A percentile compares a stretch with the other conserved stretches of the same genome.
Conservation (phyloP, 805 yeast species). For the Cyberlindnera lachancei region DNA sequence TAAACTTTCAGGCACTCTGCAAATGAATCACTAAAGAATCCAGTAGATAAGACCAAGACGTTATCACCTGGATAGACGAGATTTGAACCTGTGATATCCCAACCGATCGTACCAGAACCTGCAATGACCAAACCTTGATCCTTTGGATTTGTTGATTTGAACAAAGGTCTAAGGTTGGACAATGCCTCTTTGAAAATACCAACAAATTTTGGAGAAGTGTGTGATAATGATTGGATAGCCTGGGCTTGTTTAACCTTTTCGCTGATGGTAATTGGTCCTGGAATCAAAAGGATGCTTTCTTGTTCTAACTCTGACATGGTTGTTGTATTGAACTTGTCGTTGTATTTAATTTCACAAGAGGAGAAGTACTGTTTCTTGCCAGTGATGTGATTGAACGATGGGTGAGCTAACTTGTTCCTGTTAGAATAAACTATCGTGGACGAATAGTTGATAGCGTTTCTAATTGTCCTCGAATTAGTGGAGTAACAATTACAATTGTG, state of each 20-base stretch:
- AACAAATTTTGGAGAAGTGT: conserved; percentile 80
- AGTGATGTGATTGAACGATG: no score
- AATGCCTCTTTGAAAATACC: conserved; percentile 64
- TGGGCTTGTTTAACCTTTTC: conserved; percentile 72
- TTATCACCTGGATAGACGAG: conserved; percentile 58
- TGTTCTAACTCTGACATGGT: conserved; percentile 12
- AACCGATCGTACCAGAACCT: conserved; percentile 93
- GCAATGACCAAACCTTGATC: conserved; percentile 78
- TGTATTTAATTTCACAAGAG: no score
- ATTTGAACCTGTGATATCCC: conserved; percentile 86
- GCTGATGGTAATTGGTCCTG: conserved; percentile 84
- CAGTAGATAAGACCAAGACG: conserved; percentile 80
- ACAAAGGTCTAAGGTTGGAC: conserved; percentile 60
- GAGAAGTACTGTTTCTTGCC: no score
- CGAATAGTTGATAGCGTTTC: no score
- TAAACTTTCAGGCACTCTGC: conserved; percentile 68
- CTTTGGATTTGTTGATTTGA: conserved; percentile 56
- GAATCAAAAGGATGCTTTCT: conserved; percentile 50
- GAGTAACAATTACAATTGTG: no score
- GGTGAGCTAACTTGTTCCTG: no score
- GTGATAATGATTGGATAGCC: conserved; percentile 82
- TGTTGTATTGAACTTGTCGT: no score
- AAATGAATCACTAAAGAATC: conserved; percentile 80
- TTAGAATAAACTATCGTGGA: no score
- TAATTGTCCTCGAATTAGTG: no score